A percentile compares a stretch with the other conserved stretches of the same genome.
Conservation (phyloP, 345 rosid species). For the Pistacia vera region DNA sequence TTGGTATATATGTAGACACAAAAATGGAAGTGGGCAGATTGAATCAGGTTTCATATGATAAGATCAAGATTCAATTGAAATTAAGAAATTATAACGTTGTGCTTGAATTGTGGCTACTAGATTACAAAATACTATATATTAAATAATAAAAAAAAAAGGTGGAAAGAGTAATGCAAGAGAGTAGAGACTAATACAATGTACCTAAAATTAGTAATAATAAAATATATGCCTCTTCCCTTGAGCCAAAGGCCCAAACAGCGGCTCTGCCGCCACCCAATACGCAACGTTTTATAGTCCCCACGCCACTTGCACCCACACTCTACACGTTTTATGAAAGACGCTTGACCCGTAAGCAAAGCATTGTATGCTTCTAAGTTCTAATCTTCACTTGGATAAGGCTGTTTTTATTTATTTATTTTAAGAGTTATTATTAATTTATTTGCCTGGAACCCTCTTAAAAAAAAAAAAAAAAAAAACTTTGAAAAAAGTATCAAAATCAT, state of each 20-base stretch:
- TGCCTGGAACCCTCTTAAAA: too few species aligned
- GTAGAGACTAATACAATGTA: not conserved
- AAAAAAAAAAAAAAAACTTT: too few species aligned
- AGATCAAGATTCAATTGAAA: too few species aligned
- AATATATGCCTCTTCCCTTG: not conserved
- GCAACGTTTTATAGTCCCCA: conserved; percentile 13
- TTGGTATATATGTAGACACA: too few species aligned
- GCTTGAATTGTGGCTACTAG: not conserved
- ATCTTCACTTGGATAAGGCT: conserved; percentile 10
- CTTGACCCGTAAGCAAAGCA: conserved; percentile 17
- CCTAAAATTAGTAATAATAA: not conserved
- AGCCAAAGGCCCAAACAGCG: conserved; percentile 2
- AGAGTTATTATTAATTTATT: too few species aligned
- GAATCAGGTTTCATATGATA: too few species aligned
- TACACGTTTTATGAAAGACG: not conserved
- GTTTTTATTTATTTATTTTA: not conserved
- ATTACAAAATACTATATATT: not conserved
- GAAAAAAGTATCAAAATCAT: too few species aligned
- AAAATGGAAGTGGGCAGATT: too few species aligned
- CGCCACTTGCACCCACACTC: not conserved
- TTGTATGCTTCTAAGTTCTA: not conserved
- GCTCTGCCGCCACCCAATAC: not conserved
- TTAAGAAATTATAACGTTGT: too few species aligned
- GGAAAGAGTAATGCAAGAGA: not conserved
- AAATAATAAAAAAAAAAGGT: not conserved